Percentiles rank a stretch among this genome's conserved stretches.
Conservation (phyloP, 345 rosid genomes). For the Euphorbia pulcherrima region DNA sequence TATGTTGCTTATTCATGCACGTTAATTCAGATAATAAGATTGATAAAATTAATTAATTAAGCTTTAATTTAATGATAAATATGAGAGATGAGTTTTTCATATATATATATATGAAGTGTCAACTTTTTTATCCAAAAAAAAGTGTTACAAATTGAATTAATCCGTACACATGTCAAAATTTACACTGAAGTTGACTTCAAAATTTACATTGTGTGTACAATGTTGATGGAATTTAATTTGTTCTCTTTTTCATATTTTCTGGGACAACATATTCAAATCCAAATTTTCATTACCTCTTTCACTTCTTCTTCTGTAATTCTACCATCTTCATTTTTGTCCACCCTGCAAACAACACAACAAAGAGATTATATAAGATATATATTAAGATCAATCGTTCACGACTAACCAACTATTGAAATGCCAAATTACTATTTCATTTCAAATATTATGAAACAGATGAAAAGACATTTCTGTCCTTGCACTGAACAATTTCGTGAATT, state of each 20-base stretch:
- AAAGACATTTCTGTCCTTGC: slow-evolving; percentile 25
- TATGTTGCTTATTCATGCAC: slow-evolving; percentile 31
- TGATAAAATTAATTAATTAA: background rate
- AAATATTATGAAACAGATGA: background rate
- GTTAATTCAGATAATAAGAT: slow-evolving; percentile 3
- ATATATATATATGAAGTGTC: too few species aligned
- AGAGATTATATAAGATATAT: background rate
- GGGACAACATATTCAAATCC: background rate
- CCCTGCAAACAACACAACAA: slow-evolving; percentile 42
- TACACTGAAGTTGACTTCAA: too few species aligned
- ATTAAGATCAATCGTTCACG: background rate
- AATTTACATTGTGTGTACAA: too few species aligned
- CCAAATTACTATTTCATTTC: too few species aligned
- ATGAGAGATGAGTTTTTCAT: too few species aligned
- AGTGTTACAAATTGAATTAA: too few species aligned
- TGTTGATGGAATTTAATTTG: too few species aligned
- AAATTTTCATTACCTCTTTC: slow-evolving; percentile 61
- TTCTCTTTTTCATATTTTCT: too few species aligned
- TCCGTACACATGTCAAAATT: too few species aligned
- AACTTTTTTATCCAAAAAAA: too few species aligned
- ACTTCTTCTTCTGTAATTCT: slow-evolving; percentile 89
- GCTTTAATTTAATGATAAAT: too few species aligned
- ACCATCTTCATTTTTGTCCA: slow-evolving; percentile 96
- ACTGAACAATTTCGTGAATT: background rate
- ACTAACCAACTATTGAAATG: background rate